Conservation (phyloP, 1,284 basidiomycete species). For the Tilletiopsis washingtonensis region DNA sequence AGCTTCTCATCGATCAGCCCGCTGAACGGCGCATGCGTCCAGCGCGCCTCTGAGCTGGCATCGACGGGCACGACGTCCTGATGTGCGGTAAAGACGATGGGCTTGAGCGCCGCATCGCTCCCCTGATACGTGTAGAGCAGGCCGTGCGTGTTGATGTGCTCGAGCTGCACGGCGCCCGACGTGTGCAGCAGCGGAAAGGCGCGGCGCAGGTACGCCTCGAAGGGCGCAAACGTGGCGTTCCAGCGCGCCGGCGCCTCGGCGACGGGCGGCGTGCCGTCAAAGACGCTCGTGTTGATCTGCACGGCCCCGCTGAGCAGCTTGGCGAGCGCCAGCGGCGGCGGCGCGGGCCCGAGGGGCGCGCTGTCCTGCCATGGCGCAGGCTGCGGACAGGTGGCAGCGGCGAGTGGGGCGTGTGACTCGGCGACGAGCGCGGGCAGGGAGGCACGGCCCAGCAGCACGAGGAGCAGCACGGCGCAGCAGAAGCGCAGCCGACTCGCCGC, state of each 20-base stretch:
- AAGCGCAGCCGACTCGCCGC: no score
- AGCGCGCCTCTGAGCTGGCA: constrained; percentile 49
- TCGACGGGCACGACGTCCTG: constrained; percentile 54
- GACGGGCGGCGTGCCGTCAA: neutral
- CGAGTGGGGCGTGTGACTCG: no score
- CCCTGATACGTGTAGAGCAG: constrained; percentile 62
- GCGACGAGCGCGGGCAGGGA: no score
- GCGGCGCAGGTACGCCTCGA: neutral
- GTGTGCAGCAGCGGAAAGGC: constrained; percentile 28
- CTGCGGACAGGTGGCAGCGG: no score
- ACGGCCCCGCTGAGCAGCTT: constrained; percentile 18
- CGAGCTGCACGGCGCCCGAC: constrained; percentile 14
- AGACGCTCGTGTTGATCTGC: neutral
- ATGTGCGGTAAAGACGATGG: constrained; percentile 41
- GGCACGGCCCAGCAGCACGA: no score
- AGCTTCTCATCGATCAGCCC: constrained; percentile 47
- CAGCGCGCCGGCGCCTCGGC: neutral
- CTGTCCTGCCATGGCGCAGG: no score
- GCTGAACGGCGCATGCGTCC: constrained; percentile 53
- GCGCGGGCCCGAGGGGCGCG: no score
- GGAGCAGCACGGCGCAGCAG: no score
- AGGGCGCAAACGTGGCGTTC: neutral
- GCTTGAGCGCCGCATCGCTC: constrained; percentile 56
- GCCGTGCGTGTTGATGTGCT: constrained; percentile 59
- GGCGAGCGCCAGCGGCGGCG: constrained; percentile 53